These are phyloP conservation scores for Tetrahymena elliotti DNA, from an alignment of 73 alveolate species.

Conservation along the genomic window DNA sequence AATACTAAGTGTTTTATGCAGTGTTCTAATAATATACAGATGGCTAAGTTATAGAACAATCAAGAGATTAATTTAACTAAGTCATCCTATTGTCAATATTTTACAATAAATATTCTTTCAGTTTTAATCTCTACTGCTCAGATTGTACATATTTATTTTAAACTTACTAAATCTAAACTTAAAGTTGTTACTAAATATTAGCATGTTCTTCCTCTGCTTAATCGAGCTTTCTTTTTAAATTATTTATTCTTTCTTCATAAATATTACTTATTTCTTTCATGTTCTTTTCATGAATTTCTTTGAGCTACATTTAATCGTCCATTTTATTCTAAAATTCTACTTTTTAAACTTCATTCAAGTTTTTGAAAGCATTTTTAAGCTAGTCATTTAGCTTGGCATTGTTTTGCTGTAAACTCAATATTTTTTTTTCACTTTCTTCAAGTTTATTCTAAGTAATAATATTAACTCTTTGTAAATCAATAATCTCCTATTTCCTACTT, in stretches of 20 bases:
- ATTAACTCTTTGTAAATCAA: background rate
- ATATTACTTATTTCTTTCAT: background rate
- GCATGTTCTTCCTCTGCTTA: background rate
- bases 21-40: background rate
- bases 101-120: background rate
- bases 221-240: background rate
- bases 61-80: background rate
- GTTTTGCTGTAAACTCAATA: background rate
- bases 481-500: background rate
- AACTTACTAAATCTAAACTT: background rate
- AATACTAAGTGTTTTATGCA: background rate
- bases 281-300: background rate
- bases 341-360: background rate
- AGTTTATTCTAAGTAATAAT: background rate
- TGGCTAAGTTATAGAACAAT: background rate
- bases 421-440: background rate
- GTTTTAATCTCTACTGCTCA: background rate
- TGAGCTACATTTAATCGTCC: background rate
- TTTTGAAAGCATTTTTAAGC: background rate
- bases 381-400: background rate
- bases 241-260: background rate
- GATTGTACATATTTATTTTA: background rate
- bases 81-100: background rate
- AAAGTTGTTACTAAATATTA: background rate
- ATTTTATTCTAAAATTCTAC: background rate